Conservation (phyloP, 2,329 filamentous ascomycete genomes). For the Cladophialophora psammophila region DNA sequence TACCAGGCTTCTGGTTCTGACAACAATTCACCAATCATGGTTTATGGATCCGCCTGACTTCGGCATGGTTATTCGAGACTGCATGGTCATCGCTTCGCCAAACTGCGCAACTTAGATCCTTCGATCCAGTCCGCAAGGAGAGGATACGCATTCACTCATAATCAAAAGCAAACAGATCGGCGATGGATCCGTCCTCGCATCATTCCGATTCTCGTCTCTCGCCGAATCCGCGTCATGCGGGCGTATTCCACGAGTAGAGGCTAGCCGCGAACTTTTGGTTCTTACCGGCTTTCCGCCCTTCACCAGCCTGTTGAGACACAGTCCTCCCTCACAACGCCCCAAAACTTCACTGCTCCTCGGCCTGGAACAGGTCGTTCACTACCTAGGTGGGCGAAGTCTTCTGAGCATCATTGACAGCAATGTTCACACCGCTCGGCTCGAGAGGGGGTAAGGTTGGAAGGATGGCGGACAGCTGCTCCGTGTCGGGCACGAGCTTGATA, state of each 20-base stretch:
- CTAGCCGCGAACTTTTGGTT: background rate
- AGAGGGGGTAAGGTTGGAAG: background rate
- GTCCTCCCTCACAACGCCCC: background rate
- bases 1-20: slow-evolving; percentile 1
- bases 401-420: slow-evolving; percentile 2
- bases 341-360: background rate
- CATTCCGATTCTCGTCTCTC: background rate
- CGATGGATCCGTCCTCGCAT: background rate
- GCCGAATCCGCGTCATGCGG: background rate
- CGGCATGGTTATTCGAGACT: slow-evolving; percentile 9
- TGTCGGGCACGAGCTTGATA: background rate
- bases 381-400: background rate
- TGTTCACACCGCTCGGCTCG: slow-evolving; percentile 1
- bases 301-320: slow-evolving; percentile 3
- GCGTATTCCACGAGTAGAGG: background rate
- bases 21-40: slow-evolving; percentile 3
- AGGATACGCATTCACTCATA: slow-evolving; percentile 6
- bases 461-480: background rate
- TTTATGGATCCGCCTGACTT: background rate
- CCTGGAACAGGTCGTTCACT: background rate
- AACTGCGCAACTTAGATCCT: slow-evolving; percentile 14
- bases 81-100: slow-evolving; percentile 13
- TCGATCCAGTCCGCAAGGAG: slow-evolving; percentile 1
- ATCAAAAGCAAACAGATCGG: background rate
- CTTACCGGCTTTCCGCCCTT: background rate